Percentiles rank a stretch among this genome's conserved stretches.
These are phyloP conservation scores for Coniferiporia sulphurascens DNA, from an alignment of 1,284 basidiomycete species.

Conservation along the genomic window DNA sequence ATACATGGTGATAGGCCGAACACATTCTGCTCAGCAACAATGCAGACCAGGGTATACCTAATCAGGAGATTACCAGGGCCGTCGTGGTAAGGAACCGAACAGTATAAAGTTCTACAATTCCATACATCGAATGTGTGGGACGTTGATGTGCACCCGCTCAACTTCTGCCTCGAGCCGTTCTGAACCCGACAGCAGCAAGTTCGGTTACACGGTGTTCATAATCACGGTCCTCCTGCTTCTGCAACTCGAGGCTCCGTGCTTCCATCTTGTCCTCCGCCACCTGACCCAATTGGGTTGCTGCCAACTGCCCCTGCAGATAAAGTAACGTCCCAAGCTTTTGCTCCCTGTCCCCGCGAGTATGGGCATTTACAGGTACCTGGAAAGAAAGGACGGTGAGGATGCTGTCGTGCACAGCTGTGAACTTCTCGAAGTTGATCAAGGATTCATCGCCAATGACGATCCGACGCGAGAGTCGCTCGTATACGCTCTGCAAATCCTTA, in stretches of 20 bases:
- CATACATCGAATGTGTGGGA: background rate
- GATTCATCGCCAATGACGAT: conserved; percentile 29
- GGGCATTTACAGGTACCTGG: conserved; percentile 7
- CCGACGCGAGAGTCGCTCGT: conserved; percentile 24
- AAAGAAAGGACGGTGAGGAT: conserved; percentile 32
- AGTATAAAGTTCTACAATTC: no score
- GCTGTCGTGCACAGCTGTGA: conserved; percentile 32
- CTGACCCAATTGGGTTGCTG: background rate
- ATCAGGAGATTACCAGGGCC: no score
- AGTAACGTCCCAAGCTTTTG: conserved; percentile 32
- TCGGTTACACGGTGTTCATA: conserved; percentile 9
- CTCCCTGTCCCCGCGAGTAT: conserved; percentile 23
- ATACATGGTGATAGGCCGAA: no score
- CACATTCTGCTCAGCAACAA: no score
- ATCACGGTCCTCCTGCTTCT: conserved; percentile 9
- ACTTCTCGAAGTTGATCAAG: conserved; percentile 41
- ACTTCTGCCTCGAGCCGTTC: background rate
- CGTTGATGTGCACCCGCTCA: background rate
- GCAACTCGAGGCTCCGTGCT: conserved; percentile 7
- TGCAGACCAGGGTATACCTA: no score
- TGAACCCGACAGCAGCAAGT: conserved; percentile 11
- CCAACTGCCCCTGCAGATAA: conserved; percentile 37
- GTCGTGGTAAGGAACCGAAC: no score
- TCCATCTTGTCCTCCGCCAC: conserved; percentile 9
- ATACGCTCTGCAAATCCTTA: conserved; percentile 32